These are phyloP conservation scores for Albizia julibrissin DNA, from an alignment of 306 rosid species.

Conservation along the genomic window DNA sequence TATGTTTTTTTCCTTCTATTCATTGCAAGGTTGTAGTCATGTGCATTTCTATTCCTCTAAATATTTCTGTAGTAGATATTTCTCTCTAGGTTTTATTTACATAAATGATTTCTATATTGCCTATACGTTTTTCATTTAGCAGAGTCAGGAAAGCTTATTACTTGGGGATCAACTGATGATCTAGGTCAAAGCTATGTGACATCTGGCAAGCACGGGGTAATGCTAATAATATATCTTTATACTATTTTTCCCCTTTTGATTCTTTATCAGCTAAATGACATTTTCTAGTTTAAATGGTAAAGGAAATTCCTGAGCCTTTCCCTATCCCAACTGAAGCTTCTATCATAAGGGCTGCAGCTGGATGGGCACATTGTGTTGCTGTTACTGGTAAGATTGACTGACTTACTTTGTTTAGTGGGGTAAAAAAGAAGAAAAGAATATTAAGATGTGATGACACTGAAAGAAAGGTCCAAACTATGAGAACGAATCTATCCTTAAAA, in stretches of 20 bases:
- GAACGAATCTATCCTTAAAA: neutral
- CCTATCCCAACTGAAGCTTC: slow-evolving; percentile 72
- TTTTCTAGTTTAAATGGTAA: slow-evolving; percentile 37
- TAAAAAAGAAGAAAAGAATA: neutral
- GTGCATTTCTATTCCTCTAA: neutral
- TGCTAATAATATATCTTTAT: neutral
- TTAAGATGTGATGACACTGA: slow-evolving; percentile 1
- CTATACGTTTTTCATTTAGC: slow-evolving; percentile 31
- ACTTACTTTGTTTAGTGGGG: slow-evolving; percentile 1
- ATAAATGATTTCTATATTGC: neutral
- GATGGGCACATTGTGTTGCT: slow-evolving; percentile 90
- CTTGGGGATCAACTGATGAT: slow-evolving; percentile 93
- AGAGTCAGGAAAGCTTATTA: slow-evolving; percentile 77
- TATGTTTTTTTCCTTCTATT: neutral
- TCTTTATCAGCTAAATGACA: slow-evolving; percentile 26
- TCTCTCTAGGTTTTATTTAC: neutral
- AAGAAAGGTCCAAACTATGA: neutral
- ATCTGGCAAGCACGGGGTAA: slow-evolving; percentile 91
- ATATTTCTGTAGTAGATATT: neutral
- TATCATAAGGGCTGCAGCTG: slow-evolving; percentile 69
- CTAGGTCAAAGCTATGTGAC: slow-evolving; percentile 87
- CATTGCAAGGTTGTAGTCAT: neutral
- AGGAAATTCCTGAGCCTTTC: slow-evolving; percentile 88
- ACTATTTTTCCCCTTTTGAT: neutral
- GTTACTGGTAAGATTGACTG: slow-evolving; percentile 61